Conservation (phyloP, 2,329 filamentous ascomycete species). For the Cladophialophora yegresii region DNA sequence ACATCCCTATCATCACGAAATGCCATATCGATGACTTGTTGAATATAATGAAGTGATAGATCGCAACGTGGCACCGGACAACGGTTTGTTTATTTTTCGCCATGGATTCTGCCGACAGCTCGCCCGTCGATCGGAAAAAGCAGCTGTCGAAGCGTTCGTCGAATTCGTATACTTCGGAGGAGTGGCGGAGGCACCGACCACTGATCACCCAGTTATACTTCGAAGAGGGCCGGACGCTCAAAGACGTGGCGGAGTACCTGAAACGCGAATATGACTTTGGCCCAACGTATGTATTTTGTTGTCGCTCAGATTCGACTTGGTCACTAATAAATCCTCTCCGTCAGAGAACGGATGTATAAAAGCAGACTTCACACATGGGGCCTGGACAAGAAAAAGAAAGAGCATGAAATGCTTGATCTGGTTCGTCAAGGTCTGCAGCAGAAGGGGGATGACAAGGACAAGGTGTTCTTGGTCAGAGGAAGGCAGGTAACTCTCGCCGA, state of each 20-base stretch:
- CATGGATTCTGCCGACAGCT: constrained; percentile 26
- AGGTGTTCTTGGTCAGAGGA: constrained; percentile 36
- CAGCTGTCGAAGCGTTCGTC: constrained; percentile 35
- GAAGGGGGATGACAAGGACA: constrained; percentile 36
- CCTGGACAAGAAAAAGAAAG: constrained; percentile 38
- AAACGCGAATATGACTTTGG: constrained; percentile 35
- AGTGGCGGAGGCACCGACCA: constrained; percentile 36
- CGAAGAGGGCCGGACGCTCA: constrained; percentile 36
- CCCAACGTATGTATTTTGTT: constrained; percentile 34
- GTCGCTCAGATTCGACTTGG: not conserved
- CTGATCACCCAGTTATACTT: constrained; percentile 37
- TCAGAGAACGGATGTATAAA: constrained; percentile 38
- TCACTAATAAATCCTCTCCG: not conserved
- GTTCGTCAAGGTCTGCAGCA: constrained; percentile 36
- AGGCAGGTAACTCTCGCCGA: constrained; percentile 36
- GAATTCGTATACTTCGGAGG: constrained; percentile 37
- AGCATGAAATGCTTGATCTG: constrained; percentile 38
- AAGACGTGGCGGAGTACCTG: constrained; percentile 36
- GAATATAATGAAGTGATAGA: constrained; percentile 13
- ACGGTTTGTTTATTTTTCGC: constrained; percentile 3
- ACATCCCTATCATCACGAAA: constrained; percentile 16
- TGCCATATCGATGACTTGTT: constrained; percentile 4
- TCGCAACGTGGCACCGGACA: not conserved
- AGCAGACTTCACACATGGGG: constrained; percentile 36
- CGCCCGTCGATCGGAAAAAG: constrained; percentile 26